Evolutionary conservation across 306 rosid species (phyloP), one percentile per base, ranked within the genome.

Genomic region (Mimosa pudica): DNA sequence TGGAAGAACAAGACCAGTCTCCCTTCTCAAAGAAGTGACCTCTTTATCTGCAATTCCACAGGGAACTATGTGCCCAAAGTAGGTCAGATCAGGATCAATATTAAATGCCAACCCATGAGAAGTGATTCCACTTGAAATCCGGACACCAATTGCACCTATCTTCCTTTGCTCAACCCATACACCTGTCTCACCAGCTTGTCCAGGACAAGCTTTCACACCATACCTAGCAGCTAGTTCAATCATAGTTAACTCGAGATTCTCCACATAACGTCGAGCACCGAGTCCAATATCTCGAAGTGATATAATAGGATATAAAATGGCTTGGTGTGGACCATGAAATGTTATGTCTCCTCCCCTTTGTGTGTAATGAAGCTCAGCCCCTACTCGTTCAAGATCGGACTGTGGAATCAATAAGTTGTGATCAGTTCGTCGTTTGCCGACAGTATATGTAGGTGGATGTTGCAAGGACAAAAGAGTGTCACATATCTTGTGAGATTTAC

Each of bases 111-210:
- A 57, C 46, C 98, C 98, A 84, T 92, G 95, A 71, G 97, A 89
- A 20, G 96, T 90, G 78, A 95, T 83, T 75, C 97, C 97, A 83
- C 54, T 71, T 0, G 97, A 92, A 76, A 94, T 90, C 70, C 81
- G 87, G 46, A 94, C 98, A 74, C 98, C 98, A 55, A 91, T 83
- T 5, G 98, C 97, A 12, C 98, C 98, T n/a, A 91, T 90, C 86
- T 93, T 95, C 78, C 91, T 95, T 52, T 89, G 94, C 71, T 87
- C 96, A 46, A 95, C 98, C 96, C 98, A 95, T 62, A 95, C 96
- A 57, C 98, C 96, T 0, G 94, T 93, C 82, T 91, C 93, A 46
- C 93, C 84, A 20, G 54, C 76, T 66, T 74, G 61, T 48, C 98
- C 98, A 18, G 89, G 81, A 66, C 70, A 69, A 84, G 98, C 98